Evolutionary conservation across 345 rosid species (phyloP).

Genomic region (Brassica nigra): DNA sequence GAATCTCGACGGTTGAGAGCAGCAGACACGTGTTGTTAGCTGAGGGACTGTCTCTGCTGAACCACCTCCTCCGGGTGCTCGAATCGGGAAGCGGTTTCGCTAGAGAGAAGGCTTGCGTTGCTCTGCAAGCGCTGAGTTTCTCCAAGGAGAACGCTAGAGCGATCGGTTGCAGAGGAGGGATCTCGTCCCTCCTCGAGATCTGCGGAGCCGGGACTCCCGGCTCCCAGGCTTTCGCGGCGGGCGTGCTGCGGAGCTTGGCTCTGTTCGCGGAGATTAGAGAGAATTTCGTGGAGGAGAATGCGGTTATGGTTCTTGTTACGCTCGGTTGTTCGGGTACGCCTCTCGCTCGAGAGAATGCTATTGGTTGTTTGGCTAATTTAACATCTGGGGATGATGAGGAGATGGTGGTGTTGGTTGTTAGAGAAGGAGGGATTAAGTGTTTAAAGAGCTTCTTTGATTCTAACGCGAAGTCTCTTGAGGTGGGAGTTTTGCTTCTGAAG

Average conservation of each 20-base stretch:
- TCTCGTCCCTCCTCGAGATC: constrained; percentile 76
- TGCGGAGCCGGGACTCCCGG: constrained; percentile 83
- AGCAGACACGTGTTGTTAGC: constrained; percentile 75
- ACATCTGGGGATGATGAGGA: constrained; percentile 58
- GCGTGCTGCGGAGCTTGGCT: constrained; percentile 77
- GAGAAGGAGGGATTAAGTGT: constrained; percentile 70
- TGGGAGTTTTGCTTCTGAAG: constrained; percentile 57
- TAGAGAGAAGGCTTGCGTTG: constrained; percentile 80
- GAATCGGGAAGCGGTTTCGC: constrained; percentile 92
- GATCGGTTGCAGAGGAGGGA: constrained; percentile 83
- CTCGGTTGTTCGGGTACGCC: constrained; percentile 73
- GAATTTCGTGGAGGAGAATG: constrained; percentile 76
- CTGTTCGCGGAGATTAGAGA: constrained; percentile 57
- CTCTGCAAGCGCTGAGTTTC: constrained; percentile 66
- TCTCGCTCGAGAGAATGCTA: constrained; percentile 73
- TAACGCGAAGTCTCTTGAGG: constrained; percentile 56
- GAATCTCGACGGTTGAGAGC: constrained; percentile 72
- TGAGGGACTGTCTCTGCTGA: constrained; percentile 74
- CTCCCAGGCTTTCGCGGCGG: constrained; percentile 83
- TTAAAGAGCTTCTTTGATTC: constrained; percentile 85
- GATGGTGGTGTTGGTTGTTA: constrained; percentile 61
- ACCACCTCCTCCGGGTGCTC: constrained; percentile 71
- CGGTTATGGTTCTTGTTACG: constrained; percentile 55
- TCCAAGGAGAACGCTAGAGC: constrained; percentile 85
- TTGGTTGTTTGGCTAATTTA: constrained; percentile 77